Evolutionary conservation across 441 rosid species (phyloP), one percentile per base, ranked within the genome.

Genomic region (Adansonia grandidieri): DNA sequence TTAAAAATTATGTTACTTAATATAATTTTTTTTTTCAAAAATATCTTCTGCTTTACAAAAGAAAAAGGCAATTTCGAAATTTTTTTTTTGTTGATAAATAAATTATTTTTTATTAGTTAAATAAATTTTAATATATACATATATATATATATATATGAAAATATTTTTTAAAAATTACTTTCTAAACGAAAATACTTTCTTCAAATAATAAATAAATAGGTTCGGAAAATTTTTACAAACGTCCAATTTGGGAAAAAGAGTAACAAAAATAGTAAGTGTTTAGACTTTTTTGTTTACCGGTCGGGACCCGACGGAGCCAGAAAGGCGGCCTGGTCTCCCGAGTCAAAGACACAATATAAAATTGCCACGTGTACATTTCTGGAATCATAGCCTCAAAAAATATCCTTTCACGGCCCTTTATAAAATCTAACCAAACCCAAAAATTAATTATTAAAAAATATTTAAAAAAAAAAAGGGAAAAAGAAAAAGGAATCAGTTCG

Each of bases 341-440:
- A 72, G 63, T 70, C 81, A 48, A 74, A 40, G 70, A 82, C 84
- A 80, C 51, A 47, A 57, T 17, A 1, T 28, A 0, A 68, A 58
- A 42, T 15, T n/a, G 82, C 80, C 83, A 86, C 86, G 88, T 84
- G 80, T 79, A 40, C 20, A 3, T 42, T 8, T 5, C 28, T 5
- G 9, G 0, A 75, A 80, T 76, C 82, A 75, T 77, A 77, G 81
- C 77, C 78, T 60, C 73, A 19, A 63, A 50, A 82, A 87, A 87
- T 80, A 85, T 83, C 86, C 47, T 19, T 24, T 24, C 28, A n/a
- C n/a, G n/a, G n/a, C 1, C 28, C 28, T 1, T 24, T 24, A 24
- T 1, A 24, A 24, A 24, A 17, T 2, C 0, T 20, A 64, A 28
- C 6, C 9, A 6, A 45, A 42, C 60, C n/a, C 4, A 50, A 20